These are phyloP conservation scores for Colletotrichum chrysophilum DNA, from an alignment of 2,329 filamentous ascomycete genomes.

Conservation along the genomic window DNA sequence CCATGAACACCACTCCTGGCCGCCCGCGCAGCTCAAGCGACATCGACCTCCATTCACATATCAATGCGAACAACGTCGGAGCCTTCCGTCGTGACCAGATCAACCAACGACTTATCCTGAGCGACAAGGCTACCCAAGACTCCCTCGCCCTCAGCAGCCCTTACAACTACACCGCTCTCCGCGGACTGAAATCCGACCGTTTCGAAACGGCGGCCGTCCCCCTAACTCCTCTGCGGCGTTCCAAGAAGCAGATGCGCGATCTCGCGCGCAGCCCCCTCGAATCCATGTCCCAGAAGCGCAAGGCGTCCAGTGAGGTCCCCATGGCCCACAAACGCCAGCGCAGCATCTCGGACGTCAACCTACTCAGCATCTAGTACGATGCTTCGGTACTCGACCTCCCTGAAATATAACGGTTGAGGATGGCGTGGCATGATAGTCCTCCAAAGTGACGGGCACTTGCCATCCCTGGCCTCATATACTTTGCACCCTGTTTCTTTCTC, in stretches of 20 bases:
- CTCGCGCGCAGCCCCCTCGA: conserved; percentile 56
- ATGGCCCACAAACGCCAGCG: conserved; percentile 60
- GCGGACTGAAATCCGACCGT: conserved; percentile 69
- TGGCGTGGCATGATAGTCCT: conserved; percentile 40
- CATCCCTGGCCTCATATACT: conserved; percentile 47
- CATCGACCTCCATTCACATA: conserved; percentile 59
- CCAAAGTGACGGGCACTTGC: conserved; percentile 25
- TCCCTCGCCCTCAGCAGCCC: conserved; percentile 67
- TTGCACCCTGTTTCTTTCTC: background rate
- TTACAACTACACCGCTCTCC: conserved; percentile 64
- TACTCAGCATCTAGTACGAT: conserved; percentile 45
- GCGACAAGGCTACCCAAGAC: conserved; percentile 65
- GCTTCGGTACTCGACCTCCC: conserved; percentile 4
- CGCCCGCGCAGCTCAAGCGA: conserved; percentile 56
- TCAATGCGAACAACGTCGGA: conserved; percentile 71
- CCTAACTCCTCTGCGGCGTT: conserved; percentile 70
- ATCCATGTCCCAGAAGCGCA: conserved; percentile 56
- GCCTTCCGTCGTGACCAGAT: conserved; percentile 77
- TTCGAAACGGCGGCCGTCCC: conserved; percentile 70
- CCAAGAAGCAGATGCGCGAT: conserved; percentile 53
- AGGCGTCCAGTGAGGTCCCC: conserved; percentile 51
- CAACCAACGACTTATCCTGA: conserved; percentile 65
- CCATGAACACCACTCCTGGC: conserved; percentile 56
- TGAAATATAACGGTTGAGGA: conserved; percentile 47
- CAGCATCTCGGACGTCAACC: conserved; percentile 63